These are phyloP conservation scores for Colletotrichum spinosum DNA, from an alignment of 2,329 filamentous ascomycete species.

Conservation along the genomic window DNA sequence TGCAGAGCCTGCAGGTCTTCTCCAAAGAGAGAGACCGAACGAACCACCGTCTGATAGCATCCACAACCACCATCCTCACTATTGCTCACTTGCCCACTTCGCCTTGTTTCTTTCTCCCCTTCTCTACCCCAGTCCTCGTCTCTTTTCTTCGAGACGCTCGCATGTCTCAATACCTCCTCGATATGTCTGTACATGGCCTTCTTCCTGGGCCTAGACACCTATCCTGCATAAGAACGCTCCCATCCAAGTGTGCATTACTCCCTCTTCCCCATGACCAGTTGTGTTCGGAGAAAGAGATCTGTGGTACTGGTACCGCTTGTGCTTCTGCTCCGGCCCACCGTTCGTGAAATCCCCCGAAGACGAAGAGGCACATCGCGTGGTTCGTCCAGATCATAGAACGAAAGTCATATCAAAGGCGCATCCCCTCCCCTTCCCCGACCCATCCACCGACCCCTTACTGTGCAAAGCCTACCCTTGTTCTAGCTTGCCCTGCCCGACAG, in stretches of 20 bases:
- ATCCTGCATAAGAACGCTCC: slow-evolving; percentile 15
- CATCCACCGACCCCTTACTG: slow-evolving; percentile 15
- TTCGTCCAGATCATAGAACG: slow-evolving; percentile 24
- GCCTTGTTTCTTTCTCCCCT: slow-evolving; percentile 2
- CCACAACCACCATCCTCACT: slow-evolving; percentile 13
- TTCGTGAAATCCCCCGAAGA: slow-evolving; percentile 26
- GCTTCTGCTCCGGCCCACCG: slow-evolving; percentile 12
- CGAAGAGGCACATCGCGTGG: slow-evolving; percentile 13
- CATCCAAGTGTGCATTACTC: slow-evolving; percentile 16
- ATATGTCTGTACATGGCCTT: background rate
- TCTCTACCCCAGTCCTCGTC: background rate
- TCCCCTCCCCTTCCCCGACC: slow-evolving; percentile 3
- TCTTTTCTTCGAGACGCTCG: no score
- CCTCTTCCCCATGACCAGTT: slow-evolving; percentile 11
- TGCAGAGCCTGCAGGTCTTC: slow-evolving; percentile 25
- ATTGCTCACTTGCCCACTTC: no score
- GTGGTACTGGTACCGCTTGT: background rate
- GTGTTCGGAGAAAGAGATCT: slow-evolving; percentile 4
- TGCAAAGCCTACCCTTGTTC: slow-evolving; percentile 23
- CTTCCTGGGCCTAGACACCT: slow-evolving; percentile 8
- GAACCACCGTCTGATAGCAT: slow-evolving; percentile 20
- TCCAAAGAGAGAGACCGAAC: slow-evolving; percentile 23
- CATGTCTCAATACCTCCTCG: background rate
- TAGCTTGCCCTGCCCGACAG: slow-evolving; percentile 12
- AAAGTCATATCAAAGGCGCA: slow-evolving; percentile 13